Evolutionary conservation across 106 monocot species (phyloP).

Genomic region (Acorus calamus): DNA sequence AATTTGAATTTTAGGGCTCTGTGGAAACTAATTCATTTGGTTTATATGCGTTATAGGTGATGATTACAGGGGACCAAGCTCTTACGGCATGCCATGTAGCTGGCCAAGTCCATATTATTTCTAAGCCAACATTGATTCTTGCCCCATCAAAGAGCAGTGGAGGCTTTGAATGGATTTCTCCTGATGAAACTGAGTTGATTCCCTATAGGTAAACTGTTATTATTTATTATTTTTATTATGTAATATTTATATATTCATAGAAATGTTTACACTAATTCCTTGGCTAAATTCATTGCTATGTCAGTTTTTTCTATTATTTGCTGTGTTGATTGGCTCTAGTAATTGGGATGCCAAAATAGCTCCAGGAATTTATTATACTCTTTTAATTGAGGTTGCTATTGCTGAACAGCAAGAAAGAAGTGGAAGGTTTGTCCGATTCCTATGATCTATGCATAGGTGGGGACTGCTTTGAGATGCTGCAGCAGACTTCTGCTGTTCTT

Average conservation of each 20-base stretch:
- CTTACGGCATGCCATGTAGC: constrained; percentile 96
- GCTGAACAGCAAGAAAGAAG: constrained; percentile 49
- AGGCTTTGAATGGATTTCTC: constrained; percentile 78
- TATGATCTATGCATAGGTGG: constrained; percentile 97
- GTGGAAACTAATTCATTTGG: neutral
- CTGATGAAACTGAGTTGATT: constrained; percentile 72
- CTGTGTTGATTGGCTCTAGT: too few species aligned
- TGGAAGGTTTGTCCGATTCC: constrained; percentile 67
- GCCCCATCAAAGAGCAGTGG: constrained; percentile 22
- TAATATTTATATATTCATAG: too few species aligned
- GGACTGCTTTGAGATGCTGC: constrained; percentile 94
- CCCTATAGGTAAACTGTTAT: constrained; percentile 41
- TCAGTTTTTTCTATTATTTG: too few species aligned
- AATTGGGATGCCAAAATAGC: too few species aligned
- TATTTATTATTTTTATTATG: too few species aligned
- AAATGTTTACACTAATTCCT: too few species aligned
- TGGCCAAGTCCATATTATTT: constrained; percentile 88
- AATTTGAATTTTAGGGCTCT: too few species aligned
- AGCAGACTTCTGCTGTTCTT: constrained; percentile 52
- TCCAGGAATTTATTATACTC: neutral
- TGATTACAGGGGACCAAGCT: constrained; percentile 99
- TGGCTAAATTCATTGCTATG: too few species aligned
- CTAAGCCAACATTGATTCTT: constrained; percentile 81
- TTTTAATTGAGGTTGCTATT: neutral
- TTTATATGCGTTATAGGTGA: constrained; percentile 32